phyloP scores from a whole-genome alignment of 2,329 filamentous ascomycete species.

The Beauveria sp. region DNA sequence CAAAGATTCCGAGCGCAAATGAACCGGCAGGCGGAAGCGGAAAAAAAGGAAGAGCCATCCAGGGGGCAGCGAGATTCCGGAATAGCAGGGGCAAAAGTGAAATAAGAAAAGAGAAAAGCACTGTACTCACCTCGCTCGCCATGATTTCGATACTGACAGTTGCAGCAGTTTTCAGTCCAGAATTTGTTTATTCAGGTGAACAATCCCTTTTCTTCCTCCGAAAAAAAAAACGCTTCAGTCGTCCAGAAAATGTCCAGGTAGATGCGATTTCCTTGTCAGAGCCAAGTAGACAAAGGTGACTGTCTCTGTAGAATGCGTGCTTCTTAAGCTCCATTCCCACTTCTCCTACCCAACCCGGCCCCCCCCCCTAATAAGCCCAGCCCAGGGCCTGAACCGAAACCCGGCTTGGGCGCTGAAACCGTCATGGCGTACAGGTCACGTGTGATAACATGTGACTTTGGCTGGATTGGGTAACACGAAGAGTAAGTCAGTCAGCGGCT shows the following conservation, averaged over 20 bases:
- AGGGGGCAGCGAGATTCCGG: too few species aligned
- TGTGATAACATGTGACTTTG: background rate
- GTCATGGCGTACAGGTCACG: background rate
- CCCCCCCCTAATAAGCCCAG: background rate
- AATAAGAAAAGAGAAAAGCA: too few species aligned
- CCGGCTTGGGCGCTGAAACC: too few species aligned
- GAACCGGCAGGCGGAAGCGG: too few species aligned
- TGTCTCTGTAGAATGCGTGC: background rate
- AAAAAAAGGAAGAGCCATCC: too few species aligned
- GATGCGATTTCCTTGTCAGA: background rate
- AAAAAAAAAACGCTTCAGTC: background rate
- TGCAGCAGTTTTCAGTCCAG: background rate
- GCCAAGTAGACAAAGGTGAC: background rate
- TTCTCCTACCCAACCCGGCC: background rate
- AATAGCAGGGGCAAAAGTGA: background rate
- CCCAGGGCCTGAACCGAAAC: background rate
- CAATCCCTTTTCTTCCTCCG: too few species aligned
- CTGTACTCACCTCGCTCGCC: constrained; percentile 9
- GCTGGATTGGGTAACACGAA: background rate
- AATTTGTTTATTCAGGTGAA: background rate
- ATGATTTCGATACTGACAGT: background rate
- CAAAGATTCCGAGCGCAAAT: too few species aligned
- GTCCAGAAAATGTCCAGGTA: background rate
- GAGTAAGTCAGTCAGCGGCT: too few species aligned
- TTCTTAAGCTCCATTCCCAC: background rate